Percentiles rank a stretch among this genome's conserved stretches.
phyloP scores from a whole-genome alignment of 1,139 yeast species.

The Lodderomyces margitis region DNA sequence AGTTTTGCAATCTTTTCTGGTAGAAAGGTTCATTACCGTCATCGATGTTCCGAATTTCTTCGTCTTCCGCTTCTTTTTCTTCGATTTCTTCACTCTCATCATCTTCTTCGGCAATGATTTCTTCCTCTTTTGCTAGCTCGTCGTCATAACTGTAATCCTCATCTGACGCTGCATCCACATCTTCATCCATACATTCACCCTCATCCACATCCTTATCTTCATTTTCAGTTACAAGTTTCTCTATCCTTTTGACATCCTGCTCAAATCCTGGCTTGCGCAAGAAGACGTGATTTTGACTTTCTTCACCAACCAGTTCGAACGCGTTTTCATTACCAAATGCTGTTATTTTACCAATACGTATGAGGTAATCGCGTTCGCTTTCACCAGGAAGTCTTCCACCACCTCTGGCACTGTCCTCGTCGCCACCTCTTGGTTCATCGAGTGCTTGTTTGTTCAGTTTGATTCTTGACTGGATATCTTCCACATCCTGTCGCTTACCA shows the following conservation, averaged over 20 bases:
- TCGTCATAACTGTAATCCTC: conserved; percentile 8
- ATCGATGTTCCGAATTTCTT: conserved; percentile 45
- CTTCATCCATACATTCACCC: conserved; percentile 30
- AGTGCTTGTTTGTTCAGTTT: conserved; percentile 22
- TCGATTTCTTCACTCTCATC: conserved; percentile 15
- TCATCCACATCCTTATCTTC: conserved; percentile 19
- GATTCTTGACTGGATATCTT: conserved; percentile 63
- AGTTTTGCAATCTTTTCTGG: conserved; percentile 53
- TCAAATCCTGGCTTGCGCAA: conserved; percentile 41
- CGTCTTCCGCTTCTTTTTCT: conserved; percentile 13
- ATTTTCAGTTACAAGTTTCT: conserved; percentile 7
- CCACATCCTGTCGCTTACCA: conserved; percentile 56
- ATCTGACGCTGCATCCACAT: conserved; percentile 16
- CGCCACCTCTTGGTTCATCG: conserved; percentile 5
- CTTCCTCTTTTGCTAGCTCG: neutral
- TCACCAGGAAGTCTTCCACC: conserved; percentile 58
- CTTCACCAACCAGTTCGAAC: conserved; percentile 34
- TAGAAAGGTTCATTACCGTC: conserved; percentile 76
- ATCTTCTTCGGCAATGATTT: conserved; percentile 33
- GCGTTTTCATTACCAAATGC: conserved; percentile 79
- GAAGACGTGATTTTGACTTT: conserved; percentile 29
- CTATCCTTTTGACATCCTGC: conserved; percentile 9
- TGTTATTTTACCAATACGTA: conserved; percentile 89
- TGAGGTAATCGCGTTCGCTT: conserved; percentile 71
- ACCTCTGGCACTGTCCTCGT: conserved; percentile 11